A percentile compares a stretch with the other conserved stretches of the same genome.
phyloP scores from a whole-genome alignment of 768 basidiomycete species.

The Pulveroboletus sp. region DNA sequence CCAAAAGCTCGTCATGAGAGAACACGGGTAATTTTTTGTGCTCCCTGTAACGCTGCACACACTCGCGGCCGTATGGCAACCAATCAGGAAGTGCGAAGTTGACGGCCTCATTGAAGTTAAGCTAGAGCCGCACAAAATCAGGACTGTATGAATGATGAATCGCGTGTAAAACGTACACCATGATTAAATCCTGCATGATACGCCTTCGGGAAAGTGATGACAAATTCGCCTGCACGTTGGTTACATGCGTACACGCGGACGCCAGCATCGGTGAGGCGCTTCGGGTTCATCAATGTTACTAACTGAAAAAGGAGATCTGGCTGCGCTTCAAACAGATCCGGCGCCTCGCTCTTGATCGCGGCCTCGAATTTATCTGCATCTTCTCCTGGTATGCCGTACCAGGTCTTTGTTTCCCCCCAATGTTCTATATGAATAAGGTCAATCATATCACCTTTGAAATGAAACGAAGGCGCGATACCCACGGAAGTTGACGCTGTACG shows the following conservation, averaged over 20 bases:
- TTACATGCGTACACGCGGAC: slow-evolving; percentile 93
- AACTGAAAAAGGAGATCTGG: slow-evolving; percentile 96
- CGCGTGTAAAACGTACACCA: slow-evolving; percentile 59
- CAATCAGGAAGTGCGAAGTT: slow-evolving; percentile 98
- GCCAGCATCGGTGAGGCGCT: slow-evolving; percentile 77
- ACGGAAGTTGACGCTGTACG: slow-evolving; percentile 94
- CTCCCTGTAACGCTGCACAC: slow-evolving; percentile 84
- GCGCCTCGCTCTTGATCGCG: slow-evolving; percentile 91
- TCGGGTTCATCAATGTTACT: slow-evolving; percentile 95
- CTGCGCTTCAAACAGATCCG: slow-evolving; percentile 96
- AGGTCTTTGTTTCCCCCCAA: slow-evolving; percentile 99
- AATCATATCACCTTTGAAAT: slow-evolving; percentile 22
- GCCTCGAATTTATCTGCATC: slow-evolving; percentile 96
- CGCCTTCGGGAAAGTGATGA: slow-evolving; percentile 95
- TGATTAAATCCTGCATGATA: slow-evolving; percentile 99
- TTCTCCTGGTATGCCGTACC: slow-evolving; percentile 97
- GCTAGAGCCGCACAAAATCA: slow-evolving; percentile 42
- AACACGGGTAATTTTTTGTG: slow-evolving; percentile 94
- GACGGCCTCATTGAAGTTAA: slow-evolving; percentile 99
- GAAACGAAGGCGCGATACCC: slow-evolving; percentile 31
- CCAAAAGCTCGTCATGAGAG: slow-evolving; percentile 93
- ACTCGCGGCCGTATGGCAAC: slow-evolving; percentile 82
- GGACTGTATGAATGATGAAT: slow-evolving; percentile 18
- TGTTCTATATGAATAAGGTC: slow-evolving; percentile 60
- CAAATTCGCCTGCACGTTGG: slow-evolving; percentile 95